Evolutionary conservation across 2,329 filamentous ascomycete species (phyloP).

Genomic region (Ophiognomonia clavigignenti-juglandacearum): DNA sequence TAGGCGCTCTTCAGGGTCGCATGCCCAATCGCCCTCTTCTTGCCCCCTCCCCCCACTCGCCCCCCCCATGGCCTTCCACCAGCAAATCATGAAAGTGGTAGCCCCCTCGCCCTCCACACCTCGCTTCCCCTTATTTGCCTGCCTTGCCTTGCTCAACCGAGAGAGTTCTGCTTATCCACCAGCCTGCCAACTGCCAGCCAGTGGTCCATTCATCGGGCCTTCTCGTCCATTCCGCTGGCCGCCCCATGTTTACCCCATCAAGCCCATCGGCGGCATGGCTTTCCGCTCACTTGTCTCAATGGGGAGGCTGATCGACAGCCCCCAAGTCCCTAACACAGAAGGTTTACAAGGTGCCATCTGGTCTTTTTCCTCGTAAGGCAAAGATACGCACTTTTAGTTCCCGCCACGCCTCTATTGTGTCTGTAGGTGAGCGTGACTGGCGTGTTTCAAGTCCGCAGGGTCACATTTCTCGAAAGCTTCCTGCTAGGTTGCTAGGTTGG

Average conservation of each 20-base stretch:
- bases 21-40: not conserved
- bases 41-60: not conserved
- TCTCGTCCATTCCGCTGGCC: too few species aligned
- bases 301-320: slow-evolving; percentile 9
- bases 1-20: not conserved
- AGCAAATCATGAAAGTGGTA: too few species aligned
- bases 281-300: too few species aligned
- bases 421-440: too few species aligned
- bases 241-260: too few species aligned
- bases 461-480: not conserved
- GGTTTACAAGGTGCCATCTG: slow-evolving; percentile 1
- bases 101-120: too few species aligned
- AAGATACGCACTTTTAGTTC: slow-evolving; percentile 8
- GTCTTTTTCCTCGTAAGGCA: not conserved
- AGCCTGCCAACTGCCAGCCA: too few species aligned
- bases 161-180: too few species aligned
- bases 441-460: not conserved
- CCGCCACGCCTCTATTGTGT: not conserved
- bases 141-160: too few species aligned
- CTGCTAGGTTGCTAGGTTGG: too few species aligned
- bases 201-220: too few species aligned
- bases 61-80: not conserved
- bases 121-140: too few species aligned
- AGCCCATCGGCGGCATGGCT: slow-evolving; percentile 7
- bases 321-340: not conserved